Evolutionary conservation across 176 grass and related monocot genomes (phyloP).

Genomic region (Triticum urartu): DNA sequence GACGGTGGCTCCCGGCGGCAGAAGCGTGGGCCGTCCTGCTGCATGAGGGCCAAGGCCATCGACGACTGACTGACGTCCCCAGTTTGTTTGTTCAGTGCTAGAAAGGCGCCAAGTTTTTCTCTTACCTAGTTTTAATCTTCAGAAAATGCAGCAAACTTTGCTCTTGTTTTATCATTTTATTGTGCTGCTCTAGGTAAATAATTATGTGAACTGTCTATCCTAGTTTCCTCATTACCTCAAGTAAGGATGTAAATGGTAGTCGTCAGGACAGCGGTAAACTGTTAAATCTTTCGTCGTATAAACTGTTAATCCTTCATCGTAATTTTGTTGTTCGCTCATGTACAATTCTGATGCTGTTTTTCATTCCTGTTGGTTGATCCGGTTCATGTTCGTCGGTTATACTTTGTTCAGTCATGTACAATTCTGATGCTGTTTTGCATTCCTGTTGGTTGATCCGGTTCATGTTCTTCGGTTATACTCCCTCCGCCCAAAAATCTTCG

Average conservation of each 20-base stretch:
- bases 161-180: not conserved
- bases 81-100: not conserved
- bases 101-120: not conserved
- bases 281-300: slow-evolving; percentile 5
- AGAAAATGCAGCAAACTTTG: slow-evolving; percentile 31
- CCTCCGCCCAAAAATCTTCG: no score
- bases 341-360: not conserved
- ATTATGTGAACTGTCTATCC: slow-evolving; percentile 37
- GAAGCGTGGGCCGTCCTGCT: slow-evolving; percentile 67
- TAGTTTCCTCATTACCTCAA: slow-evolving; percentile 14
- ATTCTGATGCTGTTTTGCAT: no score
- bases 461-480: no score
- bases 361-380: not conserved
- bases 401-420: no score
- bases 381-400: not conserved
- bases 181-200: slow-evolving; percentile 42
- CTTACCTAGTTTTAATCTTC: slow-evolving; percentile 22
- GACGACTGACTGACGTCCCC: slow-evolving; percentile 42
- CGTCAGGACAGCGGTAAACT: slow-evolving; percentile 8
- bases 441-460: no score
- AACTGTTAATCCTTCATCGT: slow-evolving; percentile 16
- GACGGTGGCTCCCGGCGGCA: slow-evolving; percentile 36
- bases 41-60: slow-evolving; percentile 69
- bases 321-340: not conserved
- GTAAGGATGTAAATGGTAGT: slow-evolving; percentile 53